phyloP scores from a whole-genome alignment of 1,284 basidiomycete genomes.

The Pseudozyma pruni region DNA sequence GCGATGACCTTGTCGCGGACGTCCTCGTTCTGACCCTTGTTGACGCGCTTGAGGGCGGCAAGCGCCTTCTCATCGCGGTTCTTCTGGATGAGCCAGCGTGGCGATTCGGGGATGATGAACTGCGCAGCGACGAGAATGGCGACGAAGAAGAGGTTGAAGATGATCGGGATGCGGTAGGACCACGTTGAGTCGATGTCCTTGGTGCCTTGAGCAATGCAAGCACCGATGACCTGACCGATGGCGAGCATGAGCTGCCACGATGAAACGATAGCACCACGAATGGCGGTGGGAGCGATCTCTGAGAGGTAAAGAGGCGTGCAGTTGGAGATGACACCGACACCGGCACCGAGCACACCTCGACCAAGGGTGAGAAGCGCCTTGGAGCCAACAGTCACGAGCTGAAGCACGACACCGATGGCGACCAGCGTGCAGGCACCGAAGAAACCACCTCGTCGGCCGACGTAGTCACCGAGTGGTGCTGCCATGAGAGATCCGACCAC shows the following conservation, averaged over 20 bases:
- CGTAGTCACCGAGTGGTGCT: constrained; percentile 69
- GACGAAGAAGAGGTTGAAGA: constrained; percentile 69
- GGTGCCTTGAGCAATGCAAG: constrained; percentile 68
- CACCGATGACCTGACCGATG: constrained; percentile 70
- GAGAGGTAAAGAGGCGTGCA: constrained; percentile 69
- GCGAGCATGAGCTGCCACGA: constrained; percentile 70
- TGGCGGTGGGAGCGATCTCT: constrained; percentile 69
- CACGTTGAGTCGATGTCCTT: constrained; percentile 50
- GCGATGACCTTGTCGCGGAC: constrained; percentile 65
- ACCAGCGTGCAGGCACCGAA: constrained; percentile 65
- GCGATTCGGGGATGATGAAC: constrained; percentile 68
- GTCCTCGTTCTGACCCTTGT: constrained; percentile 68
- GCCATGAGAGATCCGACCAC: constrained; percentile 69
- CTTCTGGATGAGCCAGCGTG: constrained; percentile 70
- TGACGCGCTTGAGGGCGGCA: constrained; percentile 67
- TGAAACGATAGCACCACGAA: constrained; percentile 69
- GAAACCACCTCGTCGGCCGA: constrained; percentile 69
- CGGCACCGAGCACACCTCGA: constrained; percentile 69
- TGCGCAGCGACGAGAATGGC: constrained; percentile 65
- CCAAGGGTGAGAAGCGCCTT: constrained; percentile 69
- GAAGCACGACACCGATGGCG: constrained; percentile 68
- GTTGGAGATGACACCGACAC: constrained; percentile 69
- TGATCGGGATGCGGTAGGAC: constrained; percentile 69
- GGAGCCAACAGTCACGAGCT: constrained; percentile 67
- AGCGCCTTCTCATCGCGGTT: constrained; percentile 69